Base-by-base conservation (phyloP, 306 rosid species). In the Trifolium pratense region DNA sequence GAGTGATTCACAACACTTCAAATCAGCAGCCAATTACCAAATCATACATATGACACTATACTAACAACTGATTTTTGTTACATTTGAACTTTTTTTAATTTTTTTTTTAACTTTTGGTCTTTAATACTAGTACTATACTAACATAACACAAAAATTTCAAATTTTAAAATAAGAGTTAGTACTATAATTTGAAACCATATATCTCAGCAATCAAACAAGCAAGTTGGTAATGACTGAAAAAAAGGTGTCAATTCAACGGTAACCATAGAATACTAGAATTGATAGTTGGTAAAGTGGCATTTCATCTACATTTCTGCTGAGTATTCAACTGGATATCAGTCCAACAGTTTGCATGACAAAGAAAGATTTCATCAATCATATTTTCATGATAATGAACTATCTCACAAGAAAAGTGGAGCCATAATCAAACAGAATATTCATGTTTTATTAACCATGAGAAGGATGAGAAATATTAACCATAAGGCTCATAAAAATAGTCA, bases 191-290 rank as follows among this genome's bases (percentile, higher is more conserved):
- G n/a, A n/a, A n/a, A n/a, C 2, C 3, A 58, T 16, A 40, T 26
- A 25, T 71, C 43, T 58, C 34, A 73, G 60, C 45, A 34, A 34
- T 74, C 46, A 37, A 56, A 36, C 34, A 66, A 56, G 66, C 46
- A 46, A 46, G 23, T 72, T 58, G 59, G 12, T n/a, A 17, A 7
- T 75, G 55, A 2, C 11, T 40, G 55, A 31, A 36, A 34, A 34
- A 58, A 1, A 59, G 48, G 5, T 43, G 1, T 16, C 42, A n/a
- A n/a, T 6, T 5, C 18, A 23, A n/a, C 9, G 57, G 40, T 43
- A 36, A 36, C 39, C 39, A 1, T 13, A 36, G 13, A 62, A 51
- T 8, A 7, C 11, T 49, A 49, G 21, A 49, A 7, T 48, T 16
- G 55, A 48, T n/a, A 48, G 53, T 7, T 48, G 55, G 20, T 0